Evolutionary conservation across 2,329 filamentous ascomycete genomes (phyloP), one percentile per base, ranked within the genome.

Genomic region (Colletotrichum godetiae): DNA sequence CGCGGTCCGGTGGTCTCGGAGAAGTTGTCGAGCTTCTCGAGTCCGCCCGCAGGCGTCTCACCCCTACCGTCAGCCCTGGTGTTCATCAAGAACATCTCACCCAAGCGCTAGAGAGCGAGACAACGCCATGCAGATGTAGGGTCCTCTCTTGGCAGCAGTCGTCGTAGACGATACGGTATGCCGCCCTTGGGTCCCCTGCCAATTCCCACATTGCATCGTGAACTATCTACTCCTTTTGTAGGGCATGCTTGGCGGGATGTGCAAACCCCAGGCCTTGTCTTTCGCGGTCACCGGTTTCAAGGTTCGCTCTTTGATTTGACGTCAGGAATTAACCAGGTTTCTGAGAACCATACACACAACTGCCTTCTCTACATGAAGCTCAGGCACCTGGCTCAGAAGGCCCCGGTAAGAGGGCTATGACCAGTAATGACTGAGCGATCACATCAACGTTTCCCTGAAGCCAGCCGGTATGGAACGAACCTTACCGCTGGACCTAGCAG

Each of bases 141-240:
- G 42, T 67, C 29, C 53, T 52, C 19, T 33, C 64, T 27, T 67
- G 69, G 57, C 46, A 73, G 52, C 62, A 72, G 7, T 59, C 24
- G 27, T 68, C 55, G 15, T 53, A 62, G 5, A 69, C 4, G 13
- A 46, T 42, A 33, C 7, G 31, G n/a, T 24, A 19, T 5, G 22
- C 27, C 12, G 22, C 37, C 10, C 31, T 60, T 60, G 35, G 24
- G 37, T 42, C 24, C 33, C 22, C 24, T 27, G 33, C 22, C 22
- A 24, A 29, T 22, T 29, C 58, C 19, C 58, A 60, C 22, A n/a
- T 49, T 49, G 42, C 42, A 19, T 49, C 42, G 42, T 49, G 42
- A 15, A 11, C 42, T 15, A n/a, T 49, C 15, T 49, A 19, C 37
- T 46, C 37, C 19, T 15, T 46, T 19, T 6, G 37, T 46, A 19